Base-by-base conservation (phyloP, 2,329 filamentous ascomycete genomes). In the Trichoderma semiorbis region DNA sequence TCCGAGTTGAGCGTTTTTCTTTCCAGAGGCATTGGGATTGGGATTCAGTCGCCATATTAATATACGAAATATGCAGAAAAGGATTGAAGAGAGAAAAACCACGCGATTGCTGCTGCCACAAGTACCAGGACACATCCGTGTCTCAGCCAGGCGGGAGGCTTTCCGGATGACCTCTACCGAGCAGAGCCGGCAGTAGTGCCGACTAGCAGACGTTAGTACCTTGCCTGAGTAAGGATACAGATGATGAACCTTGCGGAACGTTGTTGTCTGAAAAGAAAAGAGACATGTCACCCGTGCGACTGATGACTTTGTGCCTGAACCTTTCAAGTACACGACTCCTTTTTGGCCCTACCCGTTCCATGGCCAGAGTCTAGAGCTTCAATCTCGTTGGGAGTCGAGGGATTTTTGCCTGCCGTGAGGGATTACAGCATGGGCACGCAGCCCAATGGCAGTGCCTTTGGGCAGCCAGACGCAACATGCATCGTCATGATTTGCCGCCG, bases 171-270 rank as follows among this genome's bases (percentile, higher is more conserved):
- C 66, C 14, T 69, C 53, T 69, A 47, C 66, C 66, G 66, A 69
- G 55, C 66, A 69, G 55, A 69, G 66, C 66, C 66, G 66, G 66
- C 66, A 69, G 55, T 69, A 69, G 55, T 47, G 66, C 66, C 55
- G 36, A 60, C 66, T 69, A 69, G 65, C n/a, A 66, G 47, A 26
- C 43, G n/a, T 24, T 57, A 66, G 63, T 55, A 28, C 61, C 39
- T n/a, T 47, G 28, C 55, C 18, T 32, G 55, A 34, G 58, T 26
- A 39, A 47, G 60, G 36, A 64, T 18, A 21, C 36, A 64, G 24
- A 32, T 12, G 24, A 26, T 39, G 11, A 30, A 36, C 28, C 50
- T 36, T 21, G 16, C 11, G 12, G 28, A n/a, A 14, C 30, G 16
- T n/a, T 28, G 26, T 14, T 28, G 26, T 14, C 24, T 39, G 24